These are phyloP conservation scores for Cylindrotheca fusiformis DNA, from an alignment of 108 stramenopile genomes.

Conservation along the genomic window DNA sequence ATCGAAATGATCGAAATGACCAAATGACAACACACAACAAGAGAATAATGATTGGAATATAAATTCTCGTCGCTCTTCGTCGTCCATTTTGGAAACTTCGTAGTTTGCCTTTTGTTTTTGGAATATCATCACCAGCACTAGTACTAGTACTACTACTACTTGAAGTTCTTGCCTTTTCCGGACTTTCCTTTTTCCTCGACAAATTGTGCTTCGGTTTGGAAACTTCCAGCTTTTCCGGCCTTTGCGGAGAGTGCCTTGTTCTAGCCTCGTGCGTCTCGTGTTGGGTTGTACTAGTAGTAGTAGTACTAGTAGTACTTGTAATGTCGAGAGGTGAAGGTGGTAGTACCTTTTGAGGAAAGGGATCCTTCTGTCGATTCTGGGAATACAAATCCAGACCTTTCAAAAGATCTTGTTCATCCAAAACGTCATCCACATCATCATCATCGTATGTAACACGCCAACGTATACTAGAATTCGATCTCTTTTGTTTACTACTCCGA, in stretches of 20 bases:
- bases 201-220: no score
- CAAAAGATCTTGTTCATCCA: neutral
- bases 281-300: neutral
- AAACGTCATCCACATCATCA: neutral
- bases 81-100: no score
- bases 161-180: no score
- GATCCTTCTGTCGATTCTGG: neutral
- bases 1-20: no score
- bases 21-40: no score
- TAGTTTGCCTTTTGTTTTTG: no score
- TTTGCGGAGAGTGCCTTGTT: neutral
- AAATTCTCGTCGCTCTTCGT: no score
- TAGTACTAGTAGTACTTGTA: neutral
- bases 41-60: no score
- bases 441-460: slow-evolving; percentile 2
- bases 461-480: neutral
- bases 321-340: neutral
- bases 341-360: neutral
- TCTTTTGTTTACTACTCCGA: neutral
- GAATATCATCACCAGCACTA: no score
- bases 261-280: neutral
- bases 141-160: no score
- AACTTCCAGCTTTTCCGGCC: no score
- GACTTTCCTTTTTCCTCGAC: no score
- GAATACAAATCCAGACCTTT: neutral